Evolutionary conservation across 176 grass and related monocot genomes (phyloP).

Genomic region (Hyparrhenia diplandra): DNA sequence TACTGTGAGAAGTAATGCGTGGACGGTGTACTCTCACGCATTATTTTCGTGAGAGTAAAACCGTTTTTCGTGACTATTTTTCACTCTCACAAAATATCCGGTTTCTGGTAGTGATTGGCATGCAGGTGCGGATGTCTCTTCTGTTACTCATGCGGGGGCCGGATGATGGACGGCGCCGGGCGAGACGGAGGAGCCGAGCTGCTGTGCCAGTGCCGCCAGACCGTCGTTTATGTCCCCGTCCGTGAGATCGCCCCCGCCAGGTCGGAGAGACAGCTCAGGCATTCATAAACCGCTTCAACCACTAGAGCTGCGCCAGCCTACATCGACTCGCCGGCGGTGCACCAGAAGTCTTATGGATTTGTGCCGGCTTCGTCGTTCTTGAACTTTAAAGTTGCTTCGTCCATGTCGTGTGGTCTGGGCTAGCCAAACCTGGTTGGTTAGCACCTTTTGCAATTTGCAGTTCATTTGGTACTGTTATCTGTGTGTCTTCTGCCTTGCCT

Average conservation of each 20-base stretch:
- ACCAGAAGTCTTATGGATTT: neutral
- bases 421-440: neutral
- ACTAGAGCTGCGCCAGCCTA: neutral
- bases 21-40: no score
- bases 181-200: neutral
- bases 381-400: neutral
- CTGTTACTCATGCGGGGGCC: neutral
- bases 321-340: neutral
- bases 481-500: neutral
- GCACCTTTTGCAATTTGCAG: neutral
- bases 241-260: no score
- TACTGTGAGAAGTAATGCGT: no score
- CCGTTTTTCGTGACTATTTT: no score
- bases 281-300: neutral
- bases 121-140: slow-evolving; percentile 9
- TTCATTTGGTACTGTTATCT: neutral
- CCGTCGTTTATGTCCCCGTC: neutral
- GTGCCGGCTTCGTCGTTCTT: neutral
- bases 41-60: no score
- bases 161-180: neutral
- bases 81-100: no score
- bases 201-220: neutral
- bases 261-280: neutral
- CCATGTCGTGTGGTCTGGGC: no score
- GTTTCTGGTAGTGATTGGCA: no score